Evolutionary conservation across 192 early-diverging fungal genomes (phyloP), one percentile per base, ranked within the genome.

Genomic region (Globomyces pollinis-pini): DNA sequence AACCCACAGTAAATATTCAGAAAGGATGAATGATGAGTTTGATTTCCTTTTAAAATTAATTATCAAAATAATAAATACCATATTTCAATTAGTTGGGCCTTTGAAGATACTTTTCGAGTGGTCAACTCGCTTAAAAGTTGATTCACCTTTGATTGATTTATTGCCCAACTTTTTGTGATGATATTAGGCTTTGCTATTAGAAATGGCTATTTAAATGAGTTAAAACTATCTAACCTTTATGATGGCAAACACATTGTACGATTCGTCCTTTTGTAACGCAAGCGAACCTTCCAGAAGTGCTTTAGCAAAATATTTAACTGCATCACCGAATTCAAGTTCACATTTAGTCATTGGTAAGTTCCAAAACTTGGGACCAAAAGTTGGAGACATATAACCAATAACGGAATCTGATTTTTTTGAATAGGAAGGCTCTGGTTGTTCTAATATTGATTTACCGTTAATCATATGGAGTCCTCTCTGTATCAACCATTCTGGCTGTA

Each of bases 401-500:
- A 80, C 59, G 9, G 32, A 38, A 57, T 84, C 81, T 29, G 45
- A 31, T 24, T 26, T 43, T 1, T 60, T 30, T 32, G 65, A 65
- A 68, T 85, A 93, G 59, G 79, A 77, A 26, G 88, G 86, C 43
- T 76, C 62, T 2, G 91, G 91, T 47, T 86, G 80, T 13, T 89
- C 83, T 34, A 89, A 63, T 31, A 93, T 76, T 59, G 86, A 88
- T 23, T 86, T 81, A 53, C 74, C 81, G 13, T 80, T 75, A 59
- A 84, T 84, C 49, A 96, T 70, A n/a, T 79, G 83, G 1, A 73
- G 68, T 44, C 83, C 89, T 39, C 93, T 72, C 16, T 78, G 83
- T 1, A 86, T 78, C 41, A 98, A 75, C 94, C 93, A 96, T 60
- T 77, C 75, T n/a, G 83, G 66, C 15, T 85, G 77, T 31, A 94